A percentile compares a stretch with the other conserved stretches of the same genome.
Conservation (phyloP, 805 yeast genomes). For the Yarrowia sp. region DNA sequence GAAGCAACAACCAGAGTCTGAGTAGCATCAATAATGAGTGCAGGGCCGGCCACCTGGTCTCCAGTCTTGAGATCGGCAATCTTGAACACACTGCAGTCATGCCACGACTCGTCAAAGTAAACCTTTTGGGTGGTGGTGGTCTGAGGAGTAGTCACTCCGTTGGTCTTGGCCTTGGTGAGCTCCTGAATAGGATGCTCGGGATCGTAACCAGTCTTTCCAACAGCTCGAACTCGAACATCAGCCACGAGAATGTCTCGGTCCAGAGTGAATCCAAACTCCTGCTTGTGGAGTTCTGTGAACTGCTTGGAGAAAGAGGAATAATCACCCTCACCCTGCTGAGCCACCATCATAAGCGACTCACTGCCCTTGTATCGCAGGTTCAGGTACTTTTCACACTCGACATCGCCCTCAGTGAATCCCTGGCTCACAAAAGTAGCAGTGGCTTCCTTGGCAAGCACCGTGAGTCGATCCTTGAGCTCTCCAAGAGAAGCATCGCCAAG, state of each 20-base stretch:
- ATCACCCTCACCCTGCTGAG: slow-evolving; percentile 44
- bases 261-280: slow-evolving; percentile 77
- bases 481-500: slow-evolving; percentile 49
- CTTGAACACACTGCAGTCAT: slow-evolving; percentile 61
- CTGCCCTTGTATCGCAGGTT: slow-evolving; percentile 87
- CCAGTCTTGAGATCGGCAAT: slow-evolving; percentile 65
- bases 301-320: slow-evolving; percentile 48
- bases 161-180: slow-evolving; percentile 50
- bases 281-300: slow-evolving; percentile 63
- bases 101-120: slow-evolving; percentile 62
- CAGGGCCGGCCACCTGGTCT: slow-evolving; percentile 67
- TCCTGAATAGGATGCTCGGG: slow-evolving; percentile 62
- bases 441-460: slow-evolving; percentile 56
- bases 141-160: slow-evolving; percentile 41
- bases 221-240: slow-evolving; percentile 75
- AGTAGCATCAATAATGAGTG: slow-evolving; percentile 77
- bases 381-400: slow-evolving; percentile 67
- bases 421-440: slow-evolving; percentile 56
- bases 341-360: slow-evolving; percentile 85
- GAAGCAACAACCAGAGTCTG: slow-evolving; percentile 82
- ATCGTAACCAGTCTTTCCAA: slow-evolving; percentile 63
- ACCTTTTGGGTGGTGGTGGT: slow-evolving; percentile 52
- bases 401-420: slow-evolving; percentile 57
- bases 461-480: slow-evolving; percentile 57
- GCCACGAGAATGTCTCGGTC: slow-evolving; percentile 68